phyloP scores from a whole-genome alignment of 2,329 filamentous ascomycete species.

The Periconia sp. region DNA sequence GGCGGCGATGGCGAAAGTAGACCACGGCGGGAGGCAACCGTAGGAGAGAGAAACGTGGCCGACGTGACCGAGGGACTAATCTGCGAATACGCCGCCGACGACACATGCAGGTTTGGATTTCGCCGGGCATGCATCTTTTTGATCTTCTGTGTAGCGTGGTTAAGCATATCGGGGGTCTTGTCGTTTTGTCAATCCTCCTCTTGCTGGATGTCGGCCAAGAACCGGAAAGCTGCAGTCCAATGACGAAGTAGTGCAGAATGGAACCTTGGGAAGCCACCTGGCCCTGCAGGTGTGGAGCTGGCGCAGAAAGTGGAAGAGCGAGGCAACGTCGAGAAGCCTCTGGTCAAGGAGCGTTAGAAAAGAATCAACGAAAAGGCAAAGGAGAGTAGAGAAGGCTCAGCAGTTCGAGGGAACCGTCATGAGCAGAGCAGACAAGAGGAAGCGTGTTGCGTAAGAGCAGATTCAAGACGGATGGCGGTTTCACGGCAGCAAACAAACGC shows the following conservation, averaged over 20 bases:
- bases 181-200: conserved; percentile 12
- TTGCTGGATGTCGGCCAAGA: conserved; percentile 13
- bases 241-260: conserved; percentile 9
- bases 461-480: too few species aligned
- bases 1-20: conserved; percentile 72
- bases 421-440: conserved; percentile 2
- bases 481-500: conserved; percentile 19
- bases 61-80: conserved; percentile 44
- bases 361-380: conserved; percentile 25
- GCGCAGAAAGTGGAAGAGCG: conserved; percentile 14
- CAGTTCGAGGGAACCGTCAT: too few species aligned
- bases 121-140: conserved; percentile 54
- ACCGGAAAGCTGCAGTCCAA: conserved; percentile 10
- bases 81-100: conserved; percentile 45
- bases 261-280: conserved; percentile 20
- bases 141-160: conserved; percentile 41
- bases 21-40: conserved; percentile 54
- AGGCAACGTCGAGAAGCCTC: conserved; percentile 19
- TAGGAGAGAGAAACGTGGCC: conserved; percentile 43
- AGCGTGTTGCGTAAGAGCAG: too few species aligned
- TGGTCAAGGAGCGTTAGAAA: conserved; percentile 25
- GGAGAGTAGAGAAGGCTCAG: conserved; percentile 19
- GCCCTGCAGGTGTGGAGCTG: conserved; percentile 30
- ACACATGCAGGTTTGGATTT: conserved; percentile 55
- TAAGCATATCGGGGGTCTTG: conserved; percentile 33